phyloP scores from a whole-genome alignment of 2,329 filamentous ascomycete species.

The Immersiporthe knoxdaviesiana region DNA sequence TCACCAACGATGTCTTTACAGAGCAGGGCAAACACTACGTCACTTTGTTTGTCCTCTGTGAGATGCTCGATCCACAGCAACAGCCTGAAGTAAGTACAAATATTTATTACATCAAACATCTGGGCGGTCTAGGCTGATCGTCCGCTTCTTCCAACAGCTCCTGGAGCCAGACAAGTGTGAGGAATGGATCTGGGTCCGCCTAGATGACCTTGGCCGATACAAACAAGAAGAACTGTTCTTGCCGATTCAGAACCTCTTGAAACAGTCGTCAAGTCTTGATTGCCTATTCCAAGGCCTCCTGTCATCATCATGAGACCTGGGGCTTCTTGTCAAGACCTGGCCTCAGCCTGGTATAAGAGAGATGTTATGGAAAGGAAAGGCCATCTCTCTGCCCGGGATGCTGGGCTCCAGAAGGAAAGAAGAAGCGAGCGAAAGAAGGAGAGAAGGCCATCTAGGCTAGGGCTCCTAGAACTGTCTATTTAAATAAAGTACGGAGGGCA shows the following conservation, averaged over 20 bases:
- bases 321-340: not conserved
- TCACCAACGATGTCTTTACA: slow-evolving; percentile 70
- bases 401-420: too few relatives aligned
- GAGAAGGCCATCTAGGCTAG: too few relatives aligned
- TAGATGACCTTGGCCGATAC: slow-evolving; percentile 43
- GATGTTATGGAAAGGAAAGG: not conserved
- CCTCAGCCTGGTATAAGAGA: not conserved
- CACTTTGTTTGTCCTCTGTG: slow-evolving; percentile 68
- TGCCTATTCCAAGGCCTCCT: not conserved
- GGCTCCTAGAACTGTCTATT: too few relatives aligned
- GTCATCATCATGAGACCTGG: not conserved
- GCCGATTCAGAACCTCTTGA: slow-evolving; percentile 44
- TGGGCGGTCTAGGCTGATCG: not conserved
- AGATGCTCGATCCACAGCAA: slow-evolving; percentile 49
- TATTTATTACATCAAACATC: not conserved
- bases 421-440: too few relatives aligned
- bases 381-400: too few relatives aligned
- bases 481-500: too few relatives aligned
- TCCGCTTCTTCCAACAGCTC: slow-evolving; percentile 36
- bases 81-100: slow-evolving; percentile 55
- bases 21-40: slow-evolving; percentile 71
- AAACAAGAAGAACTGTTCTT: slow-evolving; percentile 42
- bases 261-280: slow-evolving; percentile 31
- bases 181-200: slow-evolving; percentile 53
- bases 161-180: slow-evolving; percentile 56